Conservation (phyloP, 2,329 filamentous ascomycete genomes). For the Penicillium sp. region DNA sequence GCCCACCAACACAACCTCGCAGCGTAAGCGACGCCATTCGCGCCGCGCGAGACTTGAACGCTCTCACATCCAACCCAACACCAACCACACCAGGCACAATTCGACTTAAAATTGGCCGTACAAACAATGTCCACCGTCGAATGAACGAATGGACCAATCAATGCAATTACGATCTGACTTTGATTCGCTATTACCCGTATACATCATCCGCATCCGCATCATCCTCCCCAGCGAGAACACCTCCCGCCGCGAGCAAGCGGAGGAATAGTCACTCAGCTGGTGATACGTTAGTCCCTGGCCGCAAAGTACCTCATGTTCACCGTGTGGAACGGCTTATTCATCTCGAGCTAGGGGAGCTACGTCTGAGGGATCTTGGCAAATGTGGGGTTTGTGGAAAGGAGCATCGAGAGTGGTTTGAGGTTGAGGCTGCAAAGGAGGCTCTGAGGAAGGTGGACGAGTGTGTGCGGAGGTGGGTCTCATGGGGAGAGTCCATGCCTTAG, state of each 20-base stretch:
- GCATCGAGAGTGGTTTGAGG: constrained; percentile 94
- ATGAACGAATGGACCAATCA: constrained; percentile 92
- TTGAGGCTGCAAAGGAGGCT: constrained; percentile 69
- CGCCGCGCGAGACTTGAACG: constrained; percentile 36
- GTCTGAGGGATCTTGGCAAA: constrained; percentile 56
- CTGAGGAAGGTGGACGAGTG: constrained; percentile 69
- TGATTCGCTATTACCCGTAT: constrained; percentile 92
- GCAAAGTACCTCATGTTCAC: constrained; percentile 80
- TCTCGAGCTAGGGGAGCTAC: constrained; percentile 69
- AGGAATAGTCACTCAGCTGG: background rate
- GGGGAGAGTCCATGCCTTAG: constrained; percentile 57
- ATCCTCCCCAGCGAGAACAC: constrained; percentile 13
- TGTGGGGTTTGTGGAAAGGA: constrained; percentile 79
- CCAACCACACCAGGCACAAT: constrained; percentile 56
- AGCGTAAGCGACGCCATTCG: constrained; percentile 39
- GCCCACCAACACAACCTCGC: constrained; percentile 25
- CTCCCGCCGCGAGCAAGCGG: background rate
- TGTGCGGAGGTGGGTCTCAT: constrained; percentile 79
- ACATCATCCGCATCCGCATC: constrained; percentile 29
- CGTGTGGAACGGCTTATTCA: constrained; percentile 89
- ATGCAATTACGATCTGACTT: constrained; percentile 82
- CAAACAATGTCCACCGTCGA: constrained; percentile 81
- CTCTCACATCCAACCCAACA: constrained; percentile 29
- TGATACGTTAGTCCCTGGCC: constrained; percentile 31
- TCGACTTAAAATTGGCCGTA: constrained; percentile 63